Percentiles rank a stretch among this genome's conserved stretches.
These are phyloP conservation scores for Alnus rubra DNA, from an alignment of 306 rosid species.

Conservation along the genomic window DNA sequence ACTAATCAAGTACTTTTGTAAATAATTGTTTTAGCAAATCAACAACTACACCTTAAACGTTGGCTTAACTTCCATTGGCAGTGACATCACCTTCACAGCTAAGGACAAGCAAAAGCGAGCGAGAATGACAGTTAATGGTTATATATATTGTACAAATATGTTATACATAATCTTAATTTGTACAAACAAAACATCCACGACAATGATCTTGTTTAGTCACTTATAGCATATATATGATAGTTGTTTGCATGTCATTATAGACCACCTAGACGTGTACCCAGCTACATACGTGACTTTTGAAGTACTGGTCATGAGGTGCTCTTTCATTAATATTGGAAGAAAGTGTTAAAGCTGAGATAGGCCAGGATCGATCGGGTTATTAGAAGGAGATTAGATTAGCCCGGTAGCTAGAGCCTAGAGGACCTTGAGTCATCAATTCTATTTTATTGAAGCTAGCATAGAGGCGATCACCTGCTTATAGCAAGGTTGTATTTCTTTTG, in stretches of 20 bases:
- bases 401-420: too few species aligned
- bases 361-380: too few species aligned
- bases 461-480: too few species aligned
- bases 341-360: too few species aligned
- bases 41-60: slow-evolving; percentile 29
- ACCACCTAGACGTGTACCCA: too few species aligned
- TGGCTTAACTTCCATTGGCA: slow-evolving; percentile 33
- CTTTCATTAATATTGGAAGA: too few species aligned
- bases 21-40: slow-evolving; percentile 27
- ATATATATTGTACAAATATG: background rate
- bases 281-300: too few species aligned
- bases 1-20: background rate
- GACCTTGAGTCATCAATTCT: too few species aligned
- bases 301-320: too few species aligned
- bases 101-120: slow-evolving; percentile 13
- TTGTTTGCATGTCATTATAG: background rate
- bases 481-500: too few species aligned
- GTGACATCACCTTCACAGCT: slow-evolving; percentile 29
- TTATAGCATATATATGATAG: background rate
- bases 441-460: too few species aligned
- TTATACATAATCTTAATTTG: background rate
- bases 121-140: slow-evolving; percentile 18
- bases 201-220: background rate
- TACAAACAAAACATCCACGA: background rate
- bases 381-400: too few species aligned